Evolutionary conservation across 1,284 basidiomycete genomes (phyloP), one percentile per base, ranked within the genome.

Genomic region (Fomitopsis betulina): DNA sequence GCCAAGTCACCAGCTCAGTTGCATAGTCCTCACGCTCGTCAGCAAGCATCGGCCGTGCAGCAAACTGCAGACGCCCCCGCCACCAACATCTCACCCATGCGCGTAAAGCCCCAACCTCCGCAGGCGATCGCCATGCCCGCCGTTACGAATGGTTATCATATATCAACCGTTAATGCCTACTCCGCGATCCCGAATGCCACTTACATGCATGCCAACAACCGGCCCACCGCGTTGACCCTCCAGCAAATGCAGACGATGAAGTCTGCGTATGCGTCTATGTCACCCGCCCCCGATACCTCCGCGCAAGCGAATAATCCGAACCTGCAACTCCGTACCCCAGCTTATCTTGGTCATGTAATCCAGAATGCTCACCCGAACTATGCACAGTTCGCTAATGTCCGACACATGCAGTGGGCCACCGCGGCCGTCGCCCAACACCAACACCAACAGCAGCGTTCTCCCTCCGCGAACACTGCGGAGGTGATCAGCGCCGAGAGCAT

Each of bases 241-340:
- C 84, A 86, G 60, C 83, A 85, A 64, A 73, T 85, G 69, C 80
- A 84, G 66, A 77, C 72, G 54, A 63, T 85, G 45, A 84, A 85
- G 69, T 70, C 77, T 5, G 78, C 76, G 1, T 79, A 83, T 57
- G 77, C 75, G 0, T 75, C 68, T 42, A 65, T 75, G 19, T 67
- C 75, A 51, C 56, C 66, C 10, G 66, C 70, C 25, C 74, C 76
- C 47, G 79, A 82, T 53, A 65, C 76, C 43, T 63, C 66, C 9
- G 64, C 78, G 54, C 76, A 77, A 60, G 65, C 67, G 4, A 64
- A 71, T 25, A 69, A 71, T 39, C 67, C 73, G 15, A 68, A 68
- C 55, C 63, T 70, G 35, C 57, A 65, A 21, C 49, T 65, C 58
- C 69, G 73, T 35, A 58, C 72, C 19, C 67, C 71, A 59, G 45